Conservation (phyloP, 208 protist genomes). For the Wallacemonas collosoma region DNA sequence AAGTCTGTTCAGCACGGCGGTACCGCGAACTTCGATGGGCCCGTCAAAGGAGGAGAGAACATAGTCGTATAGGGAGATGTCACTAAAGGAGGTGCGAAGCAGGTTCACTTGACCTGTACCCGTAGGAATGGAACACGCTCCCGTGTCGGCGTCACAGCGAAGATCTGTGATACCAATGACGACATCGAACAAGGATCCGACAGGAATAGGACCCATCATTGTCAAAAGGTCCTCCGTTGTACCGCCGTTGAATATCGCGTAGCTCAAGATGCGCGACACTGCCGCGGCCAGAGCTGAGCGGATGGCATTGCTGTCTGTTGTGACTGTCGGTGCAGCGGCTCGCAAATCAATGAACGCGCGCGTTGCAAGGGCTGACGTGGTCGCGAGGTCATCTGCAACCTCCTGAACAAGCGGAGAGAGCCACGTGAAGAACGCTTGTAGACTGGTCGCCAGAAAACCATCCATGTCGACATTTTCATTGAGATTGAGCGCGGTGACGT, state of each 20-base stretch:
- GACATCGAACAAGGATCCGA: not conserved
- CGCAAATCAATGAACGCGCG: not conserved
- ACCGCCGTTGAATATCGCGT: slow-evolving; percentile 3
- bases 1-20: not conserved
- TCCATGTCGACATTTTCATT: not conserved
- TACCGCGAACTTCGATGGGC: not conserved
- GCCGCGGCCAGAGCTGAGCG: not conserved
- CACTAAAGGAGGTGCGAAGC: not conserved
- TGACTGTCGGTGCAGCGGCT: not conserved
- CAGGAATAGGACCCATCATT: slow-evolving; percentile 1
- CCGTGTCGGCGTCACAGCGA: not conserved
- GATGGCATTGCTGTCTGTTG: not conserved
- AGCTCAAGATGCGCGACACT: not conserved
- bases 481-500: slow-evolving; percentile 4
- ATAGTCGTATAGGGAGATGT: slow-evolving; percentile 8
- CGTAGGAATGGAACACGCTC: not conserved
- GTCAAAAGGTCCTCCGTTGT: slow-evolving; percentile 8
- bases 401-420: slow-evolving; percentile 1
- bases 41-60: slow-evolving; percentile 1
- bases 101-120: not conserved
- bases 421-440: slow-evolving; percentile 3
- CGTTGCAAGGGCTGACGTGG: not conserved
- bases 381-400: slow-evolving; percentile 1
- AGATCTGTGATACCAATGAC: not conserved
- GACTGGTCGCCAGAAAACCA: not conserved